Base-by-base conservation (phyloP, 139 green algal genomes). In the Mesotaenium endlicherianum region DNA sequence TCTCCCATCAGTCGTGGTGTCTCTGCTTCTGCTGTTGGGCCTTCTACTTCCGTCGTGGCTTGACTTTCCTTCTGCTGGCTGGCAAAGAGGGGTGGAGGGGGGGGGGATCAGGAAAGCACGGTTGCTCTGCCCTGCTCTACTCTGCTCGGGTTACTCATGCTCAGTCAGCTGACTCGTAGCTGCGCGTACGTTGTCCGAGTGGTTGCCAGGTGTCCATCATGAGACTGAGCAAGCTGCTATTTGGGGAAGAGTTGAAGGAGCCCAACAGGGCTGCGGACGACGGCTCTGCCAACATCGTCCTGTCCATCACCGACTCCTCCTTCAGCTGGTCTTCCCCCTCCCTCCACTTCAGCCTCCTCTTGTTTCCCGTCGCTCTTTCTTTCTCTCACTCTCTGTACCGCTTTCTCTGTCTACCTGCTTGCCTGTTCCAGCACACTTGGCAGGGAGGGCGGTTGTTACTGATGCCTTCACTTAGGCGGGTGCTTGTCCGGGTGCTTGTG, bases 201-300 rank as follows among this genome's bases (percentile, higher is more conserved):
- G n/a, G n/a, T n/a, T n/a, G n/a, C n/a, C 72, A 80, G 72, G 72
- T 86, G 39, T 86, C 80, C 2, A 38, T 86, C 38, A 59, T 81
- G 49, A 41, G 80, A 0, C 34, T 82, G 36, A 39, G 53, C 75
- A 55, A 58, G 39, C 74, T 70, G 36, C 26, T 82, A 8, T 81
- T n/a, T 2, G 36, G 70, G 26, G 2, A 31, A 14, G 70, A 77
- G 70, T n/a, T 77, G 42, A n/a, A 77, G 70, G 60, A 59, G 38
- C 45, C 79, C 8, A 43, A 75, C 42, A 85, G 81, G 50, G 36
- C 81, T 20, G 60, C 31, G 64, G 78, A 70, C 14, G 49, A 26
- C 30, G 60, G 60, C 26, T 38, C 38, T 36, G 30, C 38, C 40
- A 38, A n/a, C 39, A n/a, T 60, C 26, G 36, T 43, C 36, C 57